Evolutionary conservation across 768 basidiomycete genomes (phyloP), one percentile per base, ranked within the genome.

Genomic region (Clavaria fumosa): DNA sequence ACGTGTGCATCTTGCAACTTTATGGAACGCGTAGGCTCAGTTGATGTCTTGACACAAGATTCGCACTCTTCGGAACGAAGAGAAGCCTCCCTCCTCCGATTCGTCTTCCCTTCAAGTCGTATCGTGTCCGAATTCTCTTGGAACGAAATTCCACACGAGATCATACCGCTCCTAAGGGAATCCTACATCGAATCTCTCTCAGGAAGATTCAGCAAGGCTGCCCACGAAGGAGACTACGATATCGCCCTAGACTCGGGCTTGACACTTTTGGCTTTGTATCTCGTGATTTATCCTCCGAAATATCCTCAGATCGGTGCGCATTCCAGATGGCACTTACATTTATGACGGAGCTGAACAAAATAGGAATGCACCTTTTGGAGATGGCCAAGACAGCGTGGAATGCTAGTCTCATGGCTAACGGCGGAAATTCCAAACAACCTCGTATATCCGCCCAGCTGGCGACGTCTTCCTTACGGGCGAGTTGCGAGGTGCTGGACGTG

Each of bases 301-400:
- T 84, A 83, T 53, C 84, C 83, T n/a, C 79, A 84, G 45, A 81
- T 76, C 18, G 84, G 84, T 81, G 38, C 45, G 67, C 52, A 22
- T 9, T 22, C 5, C 37, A 18, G 15, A 5, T 44, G 12, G 9
- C 20, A 20, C 24, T 6, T 23, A 31, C 32, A 31, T 34, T 39
- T 12, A 18, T 28, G 36, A 23, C 10, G 5, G 14, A 7, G 15
- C 12, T 10, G 21, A 14, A 28, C 11, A 12, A 12, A 23, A 7
- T 17, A 88, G 83, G 82, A 10, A 62, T 83, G 59, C 84, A 88
- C 53, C 56, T 74, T 7, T 52, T 85, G 14, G 83, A 86, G 49
- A 55, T 83, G 50, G 68, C 81, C 1, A 85, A 85, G 60, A 77
- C 79, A 1, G 61, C 64, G 5, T 86, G 83, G 83, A 85, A 88